Conservation (phyloP, 225 moss, liverwort and hornwort species). For the Marchantia polymorpha region DNA sequence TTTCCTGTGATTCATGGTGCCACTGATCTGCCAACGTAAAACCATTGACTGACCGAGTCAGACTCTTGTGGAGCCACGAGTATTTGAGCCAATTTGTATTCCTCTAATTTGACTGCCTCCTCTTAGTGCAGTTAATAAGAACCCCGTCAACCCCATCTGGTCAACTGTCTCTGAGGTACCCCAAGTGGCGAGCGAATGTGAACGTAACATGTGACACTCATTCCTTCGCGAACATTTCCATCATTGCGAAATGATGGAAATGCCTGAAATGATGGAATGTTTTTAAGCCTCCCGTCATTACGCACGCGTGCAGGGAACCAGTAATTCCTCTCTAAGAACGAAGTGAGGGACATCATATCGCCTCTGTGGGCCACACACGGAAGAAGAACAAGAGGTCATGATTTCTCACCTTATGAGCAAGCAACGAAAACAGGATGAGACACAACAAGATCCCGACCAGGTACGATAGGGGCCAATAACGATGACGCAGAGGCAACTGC, state of each 20-base stretch:
- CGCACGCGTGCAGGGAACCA: too few relatives aligned
- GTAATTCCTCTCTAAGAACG: neutral
- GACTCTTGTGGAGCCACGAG: too few relatives aligned
- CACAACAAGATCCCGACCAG: slow-evolving; percentile 13
- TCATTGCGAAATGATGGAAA: neutral
- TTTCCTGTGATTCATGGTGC: neutral
- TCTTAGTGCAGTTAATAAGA: too few relatives aligned
- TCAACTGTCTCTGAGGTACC: too few relatives aligned
- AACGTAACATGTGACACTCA: neutral
- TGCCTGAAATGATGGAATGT: too few relatives aligned
- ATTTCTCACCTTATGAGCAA: slow-evolving; percentile 25
- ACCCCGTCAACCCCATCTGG: too few relatives aligned
- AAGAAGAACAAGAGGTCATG: neutral
- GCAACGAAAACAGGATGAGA: slow-evolving; percentile 32
- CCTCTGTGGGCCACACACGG: neutral
- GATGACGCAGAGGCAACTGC: neutral
- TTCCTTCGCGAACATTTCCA: neutral
- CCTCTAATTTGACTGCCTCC: too few relatives aligned
- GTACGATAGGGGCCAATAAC: slow-evolving; percentile 25
- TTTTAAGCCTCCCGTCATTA: neutral
- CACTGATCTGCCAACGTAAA: neutral
- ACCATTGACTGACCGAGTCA: neutral
- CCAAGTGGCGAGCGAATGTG: neutral
- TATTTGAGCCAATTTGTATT: too few relatives aligned
- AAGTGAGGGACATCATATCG: too few relatives aligned